Base-by-base conservation (phyloP, 805 yeast genomes). In the Hanseniaspora vineae region DNA sequence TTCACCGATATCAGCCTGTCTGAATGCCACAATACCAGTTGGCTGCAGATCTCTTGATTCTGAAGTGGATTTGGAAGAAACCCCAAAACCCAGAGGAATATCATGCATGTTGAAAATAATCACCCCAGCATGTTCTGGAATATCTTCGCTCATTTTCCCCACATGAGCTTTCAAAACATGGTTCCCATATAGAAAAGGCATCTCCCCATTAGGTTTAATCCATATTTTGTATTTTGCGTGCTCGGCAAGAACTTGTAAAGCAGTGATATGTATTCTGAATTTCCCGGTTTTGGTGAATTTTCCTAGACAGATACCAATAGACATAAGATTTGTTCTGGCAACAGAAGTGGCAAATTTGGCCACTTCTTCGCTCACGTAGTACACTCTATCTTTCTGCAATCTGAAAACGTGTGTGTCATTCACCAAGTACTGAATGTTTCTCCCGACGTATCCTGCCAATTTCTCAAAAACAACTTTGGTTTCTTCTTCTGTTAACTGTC, bases 1-100 rank as follows among this genome's bases (percentile, higher is more conserved):
- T 67, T 92, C 98, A 53, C 98, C 98, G 55, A 92, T 86, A 70
- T 92, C 98, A 55, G 94, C 85, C 65, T 92, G 98, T 75, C 98
- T 81, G 65, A 85, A 90, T 3, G 95, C 95, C 14, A 90, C 96
- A 46, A 92, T 89, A 20, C 81, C 92, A 23, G 95, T 90, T 49
- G 98, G 98, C 63, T 84, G 95, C 57, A 88, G 70, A 60, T 79
- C 77, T 65, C 92, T 80, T 20, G 92, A 79, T 62, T 90, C 98
- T 33, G 79, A 73, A 10, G 97, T 88, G 32, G 95, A 80, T 66
- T 86, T 89, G 33, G 97, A 89, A 58, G 89, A 77, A 12, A 92
- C 94, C 51, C 98, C 98, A 59, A 92, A 92, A 0, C 98, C 98
- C 47, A 90, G 71, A 18, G 98, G 96, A 31, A 81, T 77, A 64